phyloP scores from a whole-genome alignment of 78 protist species.

The Chrysochromulina tobinii region DNA sequence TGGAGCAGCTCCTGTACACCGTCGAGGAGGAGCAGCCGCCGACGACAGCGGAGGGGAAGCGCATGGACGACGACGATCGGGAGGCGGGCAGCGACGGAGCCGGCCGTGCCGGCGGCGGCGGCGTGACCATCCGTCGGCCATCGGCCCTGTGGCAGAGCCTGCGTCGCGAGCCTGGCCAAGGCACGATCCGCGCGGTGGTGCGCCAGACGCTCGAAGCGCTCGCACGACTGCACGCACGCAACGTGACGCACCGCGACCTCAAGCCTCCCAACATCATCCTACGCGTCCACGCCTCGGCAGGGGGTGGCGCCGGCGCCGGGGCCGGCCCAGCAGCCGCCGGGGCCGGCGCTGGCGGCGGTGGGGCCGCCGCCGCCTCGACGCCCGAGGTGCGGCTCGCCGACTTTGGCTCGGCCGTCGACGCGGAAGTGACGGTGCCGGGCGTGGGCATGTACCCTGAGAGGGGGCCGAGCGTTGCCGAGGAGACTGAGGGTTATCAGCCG shows the following conservation, averaged over 20 bases:
- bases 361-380: background rate
- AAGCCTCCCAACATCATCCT: background rate
- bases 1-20: background rate
- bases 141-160: background rate
- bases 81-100: background rate
- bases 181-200: background rate
- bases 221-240: background rate
- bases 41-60: no score
- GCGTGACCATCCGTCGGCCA: background rate
- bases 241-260: slow-evolving; percentile 5
- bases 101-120: background rate
- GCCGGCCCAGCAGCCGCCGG: background rate
- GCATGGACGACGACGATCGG: background rate
- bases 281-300: background rate
- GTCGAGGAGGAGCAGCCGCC: no score
- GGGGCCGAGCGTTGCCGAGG: background rate
- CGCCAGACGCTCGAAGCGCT: background rate
- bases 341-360: background rate
- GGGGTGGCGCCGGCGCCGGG: background rate
- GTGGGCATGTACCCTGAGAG: background rate
- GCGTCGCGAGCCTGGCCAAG: background rate
- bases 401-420: slow-evolving; percentile 16
- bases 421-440: no score
- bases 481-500: background rate
- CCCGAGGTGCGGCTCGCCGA: background rate